Evolutionary conservation across 257 asterid genomes (phyloP).

Genomic region (Cordia subcordata): DNA sequence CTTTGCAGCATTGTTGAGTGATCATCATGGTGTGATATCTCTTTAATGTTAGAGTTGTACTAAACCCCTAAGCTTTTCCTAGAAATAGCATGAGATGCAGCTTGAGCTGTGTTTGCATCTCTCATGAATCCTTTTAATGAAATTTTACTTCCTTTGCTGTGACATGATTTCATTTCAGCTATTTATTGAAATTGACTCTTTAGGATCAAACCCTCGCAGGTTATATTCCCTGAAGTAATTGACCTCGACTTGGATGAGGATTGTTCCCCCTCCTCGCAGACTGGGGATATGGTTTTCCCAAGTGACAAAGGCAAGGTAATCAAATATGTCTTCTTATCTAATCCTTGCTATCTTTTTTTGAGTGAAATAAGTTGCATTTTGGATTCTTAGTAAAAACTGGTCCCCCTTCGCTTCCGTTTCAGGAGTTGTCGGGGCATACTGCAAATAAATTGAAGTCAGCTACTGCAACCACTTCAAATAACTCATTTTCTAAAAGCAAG

Average conservation of each 20-base stretch:
- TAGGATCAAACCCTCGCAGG: conserved; percentile 40
- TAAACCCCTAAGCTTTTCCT: too few species aligned
- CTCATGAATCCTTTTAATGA: too few species aligned
- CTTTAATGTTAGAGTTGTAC: too few species aligned
- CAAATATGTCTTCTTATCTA: neutral
- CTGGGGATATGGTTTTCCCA: conserved; percentile 28
- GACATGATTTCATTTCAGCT: too few species aligned
- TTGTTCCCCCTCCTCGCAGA: conserved; percentile 25
- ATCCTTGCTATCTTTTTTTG: neutral
- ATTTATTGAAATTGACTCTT: too few species aligned
- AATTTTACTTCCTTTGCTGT: too few species aligned
- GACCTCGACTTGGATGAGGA: conserved; percentile 79
- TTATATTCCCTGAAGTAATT: conserved; percentile 52
- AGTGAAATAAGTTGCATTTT: neutral
- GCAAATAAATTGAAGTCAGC: conserved; percentile 21
- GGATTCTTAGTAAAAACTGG: neutral
- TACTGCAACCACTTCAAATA: conserved; percentile 30
- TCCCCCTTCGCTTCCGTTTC: neutral
- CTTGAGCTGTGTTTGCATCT: too few species aligned
- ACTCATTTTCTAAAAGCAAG: conserved; percentile 17
- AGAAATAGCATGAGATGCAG: too few species aligned
- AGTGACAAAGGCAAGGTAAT: conserved; percentile 67
- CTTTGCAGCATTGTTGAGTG: too few species aligned
- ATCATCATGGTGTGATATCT: too few species aligned
- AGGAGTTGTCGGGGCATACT: conserved; percentile 30